Evolutionary conservation across 148 eudicot species (phyloP), one percentile per base, ranked within the genome.

Genomic region (Chenopodium suecicum): DNA sequence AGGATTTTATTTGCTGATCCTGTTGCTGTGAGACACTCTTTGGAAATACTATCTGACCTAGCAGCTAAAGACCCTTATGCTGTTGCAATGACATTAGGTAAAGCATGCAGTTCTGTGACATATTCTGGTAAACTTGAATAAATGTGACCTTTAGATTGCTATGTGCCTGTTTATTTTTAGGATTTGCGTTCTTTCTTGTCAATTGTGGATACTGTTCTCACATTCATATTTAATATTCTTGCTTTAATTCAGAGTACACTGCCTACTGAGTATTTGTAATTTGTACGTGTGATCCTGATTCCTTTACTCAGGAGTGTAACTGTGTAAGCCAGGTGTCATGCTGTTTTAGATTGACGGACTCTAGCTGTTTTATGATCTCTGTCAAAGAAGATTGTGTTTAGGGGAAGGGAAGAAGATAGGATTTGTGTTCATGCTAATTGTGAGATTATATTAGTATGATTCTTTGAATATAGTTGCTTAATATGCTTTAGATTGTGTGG

Each of bases 81-180:
- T 46, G 99, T 89, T 46, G 97, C 99, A 81, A 91, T 91, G 95
- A 90, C 98, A 70, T 88, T 96, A 85, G 99, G 99, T 96, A 90
- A 86, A 60, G 69, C 67, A 70, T 77, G 66, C 9, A 65, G 20
- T 31, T 37, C 63, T 73, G 31, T 56, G 70, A 80, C n/a, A 22
- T 29, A 58, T 79, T 41, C 25, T 60, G 56, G 68, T 16, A 79
- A 41, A 47, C 29, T 52, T 66, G 66, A 50, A 8, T 75, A 37
- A 37, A 37, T 37, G 44, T 37, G 44, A 37, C 44, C 44, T 37
- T 6, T 37, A 37, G 44, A 37, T 37, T 37, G 8, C 44, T 50
- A 25, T 13, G 22, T 29, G 37, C 9, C 31, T 68, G 14, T 68
- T 22, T 56, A 17, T 13, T 16, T 1, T 56, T 56, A 16, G 62